Evolutionary conservation across 2,329 filamentous ascomycete genomes (phyloP), one percentile per base, ranked within the genome.

Genomic region (Onygenales sp.): DNA sequence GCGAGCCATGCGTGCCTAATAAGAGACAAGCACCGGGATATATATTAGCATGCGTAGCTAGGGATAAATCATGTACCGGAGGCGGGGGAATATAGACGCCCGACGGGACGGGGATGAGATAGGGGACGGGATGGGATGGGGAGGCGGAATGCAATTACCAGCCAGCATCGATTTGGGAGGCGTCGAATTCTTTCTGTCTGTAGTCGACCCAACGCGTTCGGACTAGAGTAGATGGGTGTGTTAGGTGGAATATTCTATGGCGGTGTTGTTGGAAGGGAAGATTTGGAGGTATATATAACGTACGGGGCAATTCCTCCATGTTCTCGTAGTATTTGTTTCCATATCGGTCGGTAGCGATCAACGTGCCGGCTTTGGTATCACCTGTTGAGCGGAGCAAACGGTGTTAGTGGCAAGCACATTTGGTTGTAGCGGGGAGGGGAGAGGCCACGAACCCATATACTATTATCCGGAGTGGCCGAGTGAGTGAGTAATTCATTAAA

Each of bases 261-360:
- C 21, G 21, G 21, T 27, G 4, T 14, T 51, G 31, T 13, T n/a
- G 27, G n/a, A 10, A 2, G 42, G 32, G 14, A 21, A 14, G 14
- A 9, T n/a, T 47, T 36, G 10, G 31, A 27, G 14, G 13, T n/a
- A 10, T 51, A 27, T 34, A 33, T 54, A 44, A 56, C 58, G 40
- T 78, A 95, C 88, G 78, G 54, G 93, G 93, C 56, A 98, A 80
- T 73, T 98, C 93, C 69, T 97, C 90, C 57, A 77, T 73, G 78
- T 98, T 96, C 80, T 98, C 93, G 71, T 83, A 98, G 80, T 81
- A 98, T 77, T 95, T 97, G 83, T 98, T 98, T 72, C 93, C 94
- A 69, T 85, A 94, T 71, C 84, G 83, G 77, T 98, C 93, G 66
- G 76, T 81, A 64, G 86, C 93, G 61, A 98, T 82, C 61, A 95